Evolutionary conservation across 1,284 basidiomycete genomes (phyloP).

Genomic region (Anthracocystis panici-leucophaei): DNA sequence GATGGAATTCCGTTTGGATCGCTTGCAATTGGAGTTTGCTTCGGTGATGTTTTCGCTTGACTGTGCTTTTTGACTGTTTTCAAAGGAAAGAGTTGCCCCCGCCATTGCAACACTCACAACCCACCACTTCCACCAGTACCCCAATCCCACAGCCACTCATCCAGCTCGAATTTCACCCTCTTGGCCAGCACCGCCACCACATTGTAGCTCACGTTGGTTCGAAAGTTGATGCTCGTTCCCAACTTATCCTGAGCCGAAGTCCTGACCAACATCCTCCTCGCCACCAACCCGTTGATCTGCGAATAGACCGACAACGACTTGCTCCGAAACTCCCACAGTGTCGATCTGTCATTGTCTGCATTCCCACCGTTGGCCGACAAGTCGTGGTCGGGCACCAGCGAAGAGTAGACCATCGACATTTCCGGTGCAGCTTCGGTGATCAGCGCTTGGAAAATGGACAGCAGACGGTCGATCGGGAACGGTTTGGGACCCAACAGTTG

Average conservation of each 20-base stretch:
- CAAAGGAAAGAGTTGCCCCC: no score
- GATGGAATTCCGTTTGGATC: neutral
- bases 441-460: constrained; percentile 85
- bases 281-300: constrained; percentile 51
- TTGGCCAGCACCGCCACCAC: constrained; percentile 38
- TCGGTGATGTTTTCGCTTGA: neutral
- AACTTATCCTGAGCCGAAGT: constrained; percentile 42
- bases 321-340: constrained; percentile 41
- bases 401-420: constrained; percentile 63
- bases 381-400: constrained; percentile 65
- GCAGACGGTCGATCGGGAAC: constrained; percentile 84
- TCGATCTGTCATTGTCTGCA: constrained; percentile 27
- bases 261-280: constrained; percentile 47
- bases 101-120: constrained; percentile 5
- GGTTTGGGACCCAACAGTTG: constrained; percentile 82
- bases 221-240: constrained; percentile 44
- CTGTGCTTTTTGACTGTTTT: neutral
- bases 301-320: constrained; percentile 36
- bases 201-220: constrained; percentile 49
- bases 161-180: constrained; percentile 51
- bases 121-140: constrained; percentile 26
- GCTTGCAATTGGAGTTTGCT: neutral
- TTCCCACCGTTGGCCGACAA: constrained; percentile 45
- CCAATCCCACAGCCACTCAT: constrained; percentile 61
- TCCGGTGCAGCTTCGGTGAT: constrained; percentile 82